Evolutionary conservation across 2,329 filamentous ascomycete species (phyloP), one percentile per base, ranked within the genome.

Genomic region (Xylaria sp.): DNA sequence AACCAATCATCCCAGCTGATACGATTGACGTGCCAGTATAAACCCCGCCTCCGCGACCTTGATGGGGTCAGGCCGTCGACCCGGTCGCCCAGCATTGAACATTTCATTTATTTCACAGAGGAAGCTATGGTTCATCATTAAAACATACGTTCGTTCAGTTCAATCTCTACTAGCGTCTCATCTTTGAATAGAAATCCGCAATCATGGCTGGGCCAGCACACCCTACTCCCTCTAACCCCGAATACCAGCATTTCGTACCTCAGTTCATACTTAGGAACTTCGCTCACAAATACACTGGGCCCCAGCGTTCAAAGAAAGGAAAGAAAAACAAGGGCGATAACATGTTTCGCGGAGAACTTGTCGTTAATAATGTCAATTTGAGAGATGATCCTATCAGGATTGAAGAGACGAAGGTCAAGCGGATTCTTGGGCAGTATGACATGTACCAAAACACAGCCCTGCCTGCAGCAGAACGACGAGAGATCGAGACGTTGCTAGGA

Each of bases 301-400:
- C 61, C 1, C 60, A 71, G 42, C 53, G 63, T 12, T 53, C 68
- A 8, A 68, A 62, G 35, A 65, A 61, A 25, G 59, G 65, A 50
- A 69, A 69, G 47, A 65, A 62, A 18, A 58, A 62, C 6, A 65
- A 69, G 29, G 48, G 29, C 6, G 61, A 64, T 9, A 68, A 50
- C 44, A 65, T 70, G 13, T 70, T 69, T 60, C 73, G 70, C 12
- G 71, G 73, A 9, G 73, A 77, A 50, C 58, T 60, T 5, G 73
- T 78, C 21, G 71, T 78, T n/a, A 70, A 77, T 44, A 65, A 65
- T 59, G 69, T 78, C 13, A 65, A 76, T 44, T 63, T 78, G 8
- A 44, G 23, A 5, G 44, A 40, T 3, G 66, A 73, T 2, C 61
- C 64, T 0, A 63, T 70, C 18, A 27, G 12, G 1, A 61, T 77